A percentile compares a stretch with the other conserved stretches of the same genome.
Evolutionary conservation across 73 alveolate genomes (phyloP).

Genomic region (Paramecium primaurelia): DNA sequence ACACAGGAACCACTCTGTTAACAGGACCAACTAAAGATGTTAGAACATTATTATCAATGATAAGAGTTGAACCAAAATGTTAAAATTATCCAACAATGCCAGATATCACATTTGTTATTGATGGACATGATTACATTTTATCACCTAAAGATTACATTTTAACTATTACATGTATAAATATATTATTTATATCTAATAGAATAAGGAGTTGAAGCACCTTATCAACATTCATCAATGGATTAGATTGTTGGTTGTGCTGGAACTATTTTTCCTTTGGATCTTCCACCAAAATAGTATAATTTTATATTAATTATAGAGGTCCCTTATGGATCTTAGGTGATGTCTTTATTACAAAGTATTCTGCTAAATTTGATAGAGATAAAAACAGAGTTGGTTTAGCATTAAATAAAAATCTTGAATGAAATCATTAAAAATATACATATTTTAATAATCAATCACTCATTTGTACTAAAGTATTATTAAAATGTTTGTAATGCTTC

Average conservation of each 20-base stretch:
- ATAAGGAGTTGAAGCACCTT: conserved; percentile 37
- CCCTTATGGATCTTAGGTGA: conserved; percentile 73
- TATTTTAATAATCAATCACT: neutral
- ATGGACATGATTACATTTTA: conserved; percentile 54
- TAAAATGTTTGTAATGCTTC: neutral
- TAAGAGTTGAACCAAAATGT: conserved; percentile 53
- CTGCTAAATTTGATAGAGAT: conserved; percentile 73
- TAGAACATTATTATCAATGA: conserved; percentile 36
- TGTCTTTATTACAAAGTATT: conserved; percentile 72
- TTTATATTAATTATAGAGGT: neutral
- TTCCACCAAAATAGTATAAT: conserved; percentile 7
- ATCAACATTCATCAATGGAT: conserved; percentile 49
- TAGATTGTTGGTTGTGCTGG: conserved; percentile 50
- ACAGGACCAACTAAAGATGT: conserved; percentile 65
- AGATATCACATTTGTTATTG: conserved; percentile 60
- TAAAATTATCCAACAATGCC: conserved; percentile 44
- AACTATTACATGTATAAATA: conserved; percentile 12
- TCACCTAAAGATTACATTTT: conserved; percentile 63
- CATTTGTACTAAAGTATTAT: neutral
- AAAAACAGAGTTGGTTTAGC: conserved; percentile 78
- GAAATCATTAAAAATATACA: neutral
- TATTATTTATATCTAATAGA: neutral
- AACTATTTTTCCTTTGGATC: conserved; percentile 16
- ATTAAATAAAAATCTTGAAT: neutral
- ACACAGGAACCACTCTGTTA: conserved; percentile 65